phyloP scores from a whole-genome alignment of 805 yeast genomes.

The Candida vartiovaarae region DNA sequence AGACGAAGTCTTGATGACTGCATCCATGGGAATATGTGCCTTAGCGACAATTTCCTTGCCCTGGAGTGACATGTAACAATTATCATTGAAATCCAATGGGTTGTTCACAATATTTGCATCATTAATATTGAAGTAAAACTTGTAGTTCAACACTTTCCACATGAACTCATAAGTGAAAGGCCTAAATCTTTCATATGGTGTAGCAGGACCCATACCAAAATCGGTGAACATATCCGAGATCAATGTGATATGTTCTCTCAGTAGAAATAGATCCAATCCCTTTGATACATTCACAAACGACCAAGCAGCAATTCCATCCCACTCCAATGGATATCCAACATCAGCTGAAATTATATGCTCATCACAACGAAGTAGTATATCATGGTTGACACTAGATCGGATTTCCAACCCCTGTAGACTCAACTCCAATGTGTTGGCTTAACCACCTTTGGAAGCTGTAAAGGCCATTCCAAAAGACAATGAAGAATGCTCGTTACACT shows the following conservation, averaged over 20 bases:
- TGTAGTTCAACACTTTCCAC: slow-evolving; percentile 54
- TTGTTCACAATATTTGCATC: slow-evolving; percentile 84
- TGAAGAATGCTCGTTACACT: slow-evolving; percentile 46
- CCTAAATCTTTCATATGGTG: slow-evolving; percentile 68
- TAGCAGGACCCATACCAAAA: slow-evolving; percentile 64
- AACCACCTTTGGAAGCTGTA: slow-evolving; percentile 50
- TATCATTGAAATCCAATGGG: slow-evolving; percentile 78
- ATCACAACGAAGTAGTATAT: slow-evolving; percentile 58
- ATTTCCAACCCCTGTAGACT: slow-evolving; percentile 52
- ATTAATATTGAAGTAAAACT: slow-evolving; percentile 70
- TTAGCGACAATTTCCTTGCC: slow-evolving; percentile 49
- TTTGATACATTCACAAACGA: slow-evolving; percentile 43
- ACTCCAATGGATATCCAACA: slow-evolving; percentile 64
- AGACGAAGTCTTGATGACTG: slow-evolving; percentile 43
- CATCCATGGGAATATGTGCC: slow-evolving; percentile 51
- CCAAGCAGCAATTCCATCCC: slow-evolving; percentile 83
- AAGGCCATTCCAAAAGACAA: slow-evolving; percentile 41
- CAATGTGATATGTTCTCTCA: slow-evolving; percentile 77
- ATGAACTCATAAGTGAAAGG: slow-evolving; percentile 58
- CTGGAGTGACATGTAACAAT: slow-evolving; percentile 65
- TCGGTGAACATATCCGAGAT: slow-evolving; percentile 69
- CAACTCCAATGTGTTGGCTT: slow-evolving; percentile 40
- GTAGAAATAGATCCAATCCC: slow-evolving; percentile 51
- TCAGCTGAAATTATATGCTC: slow-evolving; percentile 47
- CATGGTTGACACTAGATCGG: slow-evolving; percentile 85